Evolutionary conservation across 192 early-diverging fungal species (phyloP).

Genomic region (Backusella tuberculispora): DNA sequence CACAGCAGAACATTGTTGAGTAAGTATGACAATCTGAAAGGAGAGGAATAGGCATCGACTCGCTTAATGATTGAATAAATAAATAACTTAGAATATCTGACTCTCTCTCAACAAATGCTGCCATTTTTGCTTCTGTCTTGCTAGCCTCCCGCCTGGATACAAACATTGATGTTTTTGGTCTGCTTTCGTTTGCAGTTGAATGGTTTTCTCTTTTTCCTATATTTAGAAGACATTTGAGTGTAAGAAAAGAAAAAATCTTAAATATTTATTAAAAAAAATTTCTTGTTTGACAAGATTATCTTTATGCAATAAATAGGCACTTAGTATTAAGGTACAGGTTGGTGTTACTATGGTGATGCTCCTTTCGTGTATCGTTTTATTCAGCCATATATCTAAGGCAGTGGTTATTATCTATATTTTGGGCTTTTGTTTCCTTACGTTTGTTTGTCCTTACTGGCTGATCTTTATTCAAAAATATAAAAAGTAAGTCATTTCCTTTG

Average conservation of each 20-base stretch:
- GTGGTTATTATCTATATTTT: constrained; percentile 71
- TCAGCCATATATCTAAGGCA: constrained; percentile 69
- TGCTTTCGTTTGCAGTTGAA: constrained; percentile 85
- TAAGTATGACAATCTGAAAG: constrained; percentile 43
- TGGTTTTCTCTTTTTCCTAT: constrained; percentile 98
- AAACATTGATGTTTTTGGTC: constrained; percentile 85
- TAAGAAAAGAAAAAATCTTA: constrained; percentile 27
- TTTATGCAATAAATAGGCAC: constrained; percentile 1
- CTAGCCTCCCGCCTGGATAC: constrained; percentile 84
- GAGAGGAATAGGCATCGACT: constrained; percentile 45
- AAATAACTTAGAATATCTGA: constrained; percentile 73
- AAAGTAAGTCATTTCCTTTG: constrained; percentile 64
- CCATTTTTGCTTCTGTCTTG: constrained; percentile 92
- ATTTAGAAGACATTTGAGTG: constrained; percentile 77
- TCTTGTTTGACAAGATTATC: background rate
- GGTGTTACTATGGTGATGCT: constrained; percentile 63
- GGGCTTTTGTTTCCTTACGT: constrained; percentile 77
- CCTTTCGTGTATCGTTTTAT: constrained; percentile 62
- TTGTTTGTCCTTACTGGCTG: constrained; percentile 90
- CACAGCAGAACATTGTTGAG: constrained; percentile 53
- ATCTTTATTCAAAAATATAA: constrained; percentile 95
- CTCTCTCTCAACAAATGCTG: constrained; percentile 96
- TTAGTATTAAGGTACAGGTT: constrained; percentile 41
- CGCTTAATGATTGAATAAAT: background rate
- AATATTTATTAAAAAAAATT: no score